Evolutionary conservation across 192 early-diverging fungal genomes (phyloP), one percentile per base, ranked within the genome.

Genomic region (Coemansia sp.): DNA sequence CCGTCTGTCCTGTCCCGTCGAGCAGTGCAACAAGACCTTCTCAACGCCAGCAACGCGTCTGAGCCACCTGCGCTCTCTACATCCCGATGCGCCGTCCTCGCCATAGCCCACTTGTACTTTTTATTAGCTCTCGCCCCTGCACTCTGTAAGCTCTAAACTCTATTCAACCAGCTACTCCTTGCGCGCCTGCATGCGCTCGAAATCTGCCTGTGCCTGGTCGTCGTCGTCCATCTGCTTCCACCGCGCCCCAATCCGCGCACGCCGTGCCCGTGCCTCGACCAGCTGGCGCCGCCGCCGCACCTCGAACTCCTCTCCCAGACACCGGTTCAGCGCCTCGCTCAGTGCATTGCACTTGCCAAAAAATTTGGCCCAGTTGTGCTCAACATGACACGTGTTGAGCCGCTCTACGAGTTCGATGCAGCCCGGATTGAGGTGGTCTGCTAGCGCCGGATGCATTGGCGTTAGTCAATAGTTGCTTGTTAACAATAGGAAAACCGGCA

Each of bases 271-370:
- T 0, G 72, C 64, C 34, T 75, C 72, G 29, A 68, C 42, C 57
- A 64, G 60, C 61, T 75, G 72, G 50, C 60, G 30, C 61, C 59
- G 67, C 43, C 72, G 60, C 9, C 72, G 72, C 43, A 59, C 52
- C 49, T 67, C 72, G 27, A 75, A 75, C 58, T 75, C 72, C 8
- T 22, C 39, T 15, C 56, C 65, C 21, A 75, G 54, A 42, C 72
- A 75, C 50, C 35, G 44, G 64, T 75, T 75, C 32, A 75, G 72
- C 15, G 72, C 72, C 43, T 75, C 72, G 65, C 72, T 75, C 47
- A 75, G 48, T 11, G 72, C 72, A 29, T 75, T 75, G 72, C 72
- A 75, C 43, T 75, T 75, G 48, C 72, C 72, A 54, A 75, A 48
- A 34, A 68, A 75, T 58, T 68, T 75, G 28, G 65, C 72, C 64